Conservation (phyloP, 2,329 filamentous ascomycete genomes). For the Trichophyton equinum region DNA sequence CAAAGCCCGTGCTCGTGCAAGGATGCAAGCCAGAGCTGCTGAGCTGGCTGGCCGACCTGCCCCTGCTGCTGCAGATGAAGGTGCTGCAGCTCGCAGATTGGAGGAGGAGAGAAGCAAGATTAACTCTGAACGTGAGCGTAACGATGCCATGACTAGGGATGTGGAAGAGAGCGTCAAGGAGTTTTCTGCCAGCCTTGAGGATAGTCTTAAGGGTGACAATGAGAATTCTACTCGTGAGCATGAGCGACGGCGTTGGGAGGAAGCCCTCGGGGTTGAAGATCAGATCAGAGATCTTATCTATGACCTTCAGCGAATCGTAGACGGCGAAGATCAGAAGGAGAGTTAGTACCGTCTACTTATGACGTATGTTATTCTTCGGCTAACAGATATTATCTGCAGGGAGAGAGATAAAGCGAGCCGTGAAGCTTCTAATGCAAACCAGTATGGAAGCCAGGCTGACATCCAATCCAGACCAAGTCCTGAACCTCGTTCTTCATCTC, state of each 20-base stretch:
- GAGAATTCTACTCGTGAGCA: slow-evolving; percentile 70
- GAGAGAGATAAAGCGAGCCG: slow-evolving; percentile 5
- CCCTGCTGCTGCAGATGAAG: slow-evolving; percentile 52
- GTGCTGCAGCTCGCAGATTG: slow-evolving; percentile 67
- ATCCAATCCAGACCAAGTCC: slow-evolving; percentile 29
- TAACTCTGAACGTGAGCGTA: slow-evolving; percentile 76
- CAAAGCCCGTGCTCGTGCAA: slow-evolving; percentile 88
- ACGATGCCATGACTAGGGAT: slow-evolving; percentile 91
- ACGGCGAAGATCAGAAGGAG: slow-evolving; percentile 56
- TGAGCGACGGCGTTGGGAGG: slow-evolving; percentile 88
- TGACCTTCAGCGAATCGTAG: slow-evolving; percentile 73
- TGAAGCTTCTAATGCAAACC: slow-evolving; percentile 32
- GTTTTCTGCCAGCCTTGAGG: slow-evolving; percentile 72
- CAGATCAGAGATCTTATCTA: slow-evolving; percentile 97
- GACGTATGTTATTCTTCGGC: not conserved
- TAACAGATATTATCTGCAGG: slow-evolving; percentile 5
- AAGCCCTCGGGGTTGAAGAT: slow-evolving; percentile 89
- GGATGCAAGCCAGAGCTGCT: slow-evolving; percentile 97
- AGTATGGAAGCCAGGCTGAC: slow-evolving; percentile 39
- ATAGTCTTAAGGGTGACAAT: slow-evolving; percentile 69
- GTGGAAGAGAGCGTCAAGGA: slow-evolving; percentile 92
- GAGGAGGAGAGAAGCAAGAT: slow-evolving; percentile 78
- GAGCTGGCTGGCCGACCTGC: slow-evolving; percentile 77
- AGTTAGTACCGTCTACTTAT: slow-evolving; percentile 29
- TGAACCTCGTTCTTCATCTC: slow-evolving; percentile 38